Conservation (phyloP, 1,139 yeast genomes). For the Geotrichum armillariae region DNA sequence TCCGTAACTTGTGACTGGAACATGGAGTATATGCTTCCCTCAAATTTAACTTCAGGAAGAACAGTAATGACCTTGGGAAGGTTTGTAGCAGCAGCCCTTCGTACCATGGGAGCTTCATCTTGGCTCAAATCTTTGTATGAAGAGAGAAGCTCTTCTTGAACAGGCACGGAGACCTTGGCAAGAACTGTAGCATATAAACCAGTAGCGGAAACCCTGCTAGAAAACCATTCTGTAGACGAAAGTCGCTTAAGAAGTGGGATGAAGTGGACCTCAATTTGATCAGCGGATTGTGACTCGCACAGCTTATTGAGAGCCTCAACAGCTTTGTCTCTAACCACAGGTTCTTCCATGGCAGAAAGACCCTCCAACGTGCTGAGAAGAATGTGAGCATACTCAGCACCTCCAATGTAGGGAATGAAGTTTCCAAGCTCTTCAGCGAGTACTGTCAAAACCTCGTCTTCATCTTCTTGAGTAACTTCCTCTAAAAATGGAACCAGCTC, state of each 20-base stretch:
- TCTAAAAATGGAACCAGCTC: slow-evolving; percentile 89
- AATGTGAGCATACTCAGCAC: slow-evolving; percentile 71
- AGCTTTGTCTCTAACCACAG: slow-evolving; percentile 95
- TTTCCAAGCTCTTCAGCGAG: slow-evolving; percentile 88
- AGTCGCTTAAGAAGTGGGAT: slow-evolving; percentile 76
- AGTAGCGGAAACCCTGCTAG: slow-evolving; percentile 87
- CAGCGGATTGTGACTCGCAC: slow-evolving; percentile 61
- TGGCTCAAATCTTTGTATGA: slow-evolving; percentile 69
- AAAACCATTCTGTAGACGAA: slow-evolving; percentile 92
- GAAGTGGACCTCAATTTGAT: slow-evolving; percentile 66
- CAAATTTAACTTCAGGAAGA: slow-evolving; percentile 44
- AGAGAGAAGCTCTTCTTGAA: slow-evolving; percentile 52
- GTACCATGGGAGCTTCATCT: slow-evolving; percentile 98
- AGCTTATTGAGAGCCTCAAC: slow-evolving; percentile 79
- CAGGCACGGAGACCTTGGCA: slow-evolving; percentile 53
- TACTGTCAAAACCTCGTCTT: slow-evolving; percentile 95
- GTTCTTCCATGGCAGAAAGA: slow-evolving; percentile 93
- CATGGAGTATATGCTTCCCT: slow-evolving; percentile 62
- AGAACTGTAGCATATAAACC: slow-evolving; percentile 80
- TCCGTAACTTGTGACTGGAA: slow-evolving; percentile 78
- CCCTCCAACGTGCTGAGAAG: slow-evolving; percentile 85
- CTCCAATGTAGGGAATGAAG: slow-evolving; percentile 87
- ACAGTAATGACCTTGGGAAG: slow-evolving; percentile 70
- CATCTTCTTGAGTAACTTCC: slow-evolving; percentile 95
- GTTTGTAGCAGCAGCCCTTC: slow-evolving; percentile 88